Base-by-base conservation (phyloP, 2,329 filamentous ascomycete genomes). In the Akanthomyces dipterigenus region DNA sequence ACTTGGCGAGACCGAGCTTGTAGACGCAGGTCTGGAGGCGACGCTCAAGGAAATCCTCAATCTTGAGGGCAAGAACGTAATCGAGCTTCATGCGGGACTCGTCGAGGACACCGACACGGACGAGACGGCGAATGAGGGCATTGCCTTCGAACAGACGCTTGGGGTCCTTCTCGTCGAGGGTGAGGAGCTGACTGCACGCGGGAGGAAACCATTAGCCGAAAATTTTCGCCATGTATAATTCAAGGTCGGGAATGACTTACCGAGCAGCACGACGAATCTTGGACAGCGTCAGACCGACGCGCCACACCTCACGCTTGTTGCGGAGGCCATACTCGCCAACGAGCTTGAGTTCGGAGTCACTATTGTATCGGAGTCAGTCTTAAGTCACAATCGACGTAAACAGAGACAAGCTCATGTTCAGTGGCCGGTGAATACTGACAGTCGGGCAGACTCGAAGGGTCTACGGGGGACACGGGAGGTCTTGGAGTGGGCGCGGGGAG, bases 21-120 rank as follows among this genome's bases (percentile, higher is more conserved):
- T 96, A 98, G 80, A 99, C 95, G 76, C 93, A 96, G 74, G 95
- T 99, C 89, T 99, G 93, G 71, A 98, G 93, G 81, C 95, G 93
- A 76, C 95, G 93, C 90, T 99, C 95, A 83, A 99, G 87, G 89
- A 99, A 99, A 82, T 99, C 95, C 83, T 99, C 95, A 75, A 96
- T 90, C 87, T 96, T 96, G 66, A 99, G 89, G 82, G 95, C 95
- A 78, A 99, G 85, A 78, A 99, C 95, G 89, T 99, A 97, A 97
- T 99, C 95, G 87, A 99, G 95, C 90, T 97, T 99, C 95, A 99
- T 99, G 88, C 95, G 95, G 79, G 93, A 93, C 86, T 99, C 95
- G 80, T 99, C 95, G 76, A 99, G 91, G 76, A 99, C 95, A 91
- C 95, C 95, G 78, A 98, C 93, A 80, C 95, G 95, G 71, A 99